Evolutionary conservation across 2,329 filamentous ascomycete species (phyloP).

Genomic region (Trichoderma gracile): DNA sequence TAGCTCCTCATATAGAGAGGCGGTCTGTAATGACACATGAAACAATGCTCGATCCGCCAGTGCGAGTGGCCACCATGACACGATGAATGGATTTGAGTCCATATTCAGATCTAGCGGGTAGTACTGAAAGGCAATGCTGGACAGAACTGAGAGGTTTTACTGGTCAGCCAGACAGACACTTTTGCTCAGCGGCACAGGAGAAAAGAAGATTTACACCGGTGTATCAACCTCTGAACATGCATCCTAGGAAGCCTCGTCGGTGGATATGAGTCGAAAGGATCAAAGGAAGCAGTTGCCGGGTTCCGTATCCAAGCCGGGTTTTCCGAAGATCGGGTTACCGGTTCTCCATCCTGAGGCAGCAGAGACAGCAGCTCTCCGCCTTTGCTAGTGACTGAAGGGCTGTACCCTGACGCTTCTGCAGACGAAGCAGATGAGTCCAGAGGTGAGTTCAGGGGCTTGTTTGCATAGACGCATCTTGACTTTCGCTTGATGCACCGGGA

Average conservation of each 20-base stretch:
- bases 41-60: slow-evolving; percentile 13
- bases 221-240: slow-evolving; percentile 12
- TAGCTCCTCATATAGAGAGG: slow-evolving; percentile 18
- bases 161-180: not conserved
- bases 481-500: slow-evolving; percentile 16
- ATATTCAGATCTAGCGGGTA: slow-evolving; percentile 16
- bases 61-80: slow-evolving; percentile 20
- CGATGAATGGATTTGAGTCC: slow-evolving; percentile 17
- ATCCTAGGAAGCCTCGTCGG: slow-evolving; percentile 12
- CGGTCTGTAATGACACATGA: slow-evolving; percentile 19
- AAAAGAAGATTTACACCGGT: slow-evolving; percentile 1
- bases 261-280: slow-evolving; percentile 19
- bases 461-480: slow-evolving; percentile 14
- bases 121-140: slow-evolving; percentile 16
- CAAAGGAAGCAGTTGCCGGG: slow-evolving; percentile 13
- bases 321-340: not conserved
- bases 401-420: not conserved
- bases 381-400: not conserved
- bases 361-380: not conserved
- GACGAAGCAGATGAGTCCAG: not conserved
- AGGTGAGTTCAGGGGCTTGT: not conserved
- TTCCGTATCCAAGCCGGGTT: slow-evolving; percentile 18
- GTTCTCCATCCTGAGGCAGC: not conserved
- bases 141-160: slow-evolving; percentile 1
- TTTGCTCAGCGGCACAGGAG: too few species aligned